Evolutionary conservation across 2,329 filamentous ascomycete genomes (phyloP).

Genomic region (Aureobasidium namibiae): DNA sequence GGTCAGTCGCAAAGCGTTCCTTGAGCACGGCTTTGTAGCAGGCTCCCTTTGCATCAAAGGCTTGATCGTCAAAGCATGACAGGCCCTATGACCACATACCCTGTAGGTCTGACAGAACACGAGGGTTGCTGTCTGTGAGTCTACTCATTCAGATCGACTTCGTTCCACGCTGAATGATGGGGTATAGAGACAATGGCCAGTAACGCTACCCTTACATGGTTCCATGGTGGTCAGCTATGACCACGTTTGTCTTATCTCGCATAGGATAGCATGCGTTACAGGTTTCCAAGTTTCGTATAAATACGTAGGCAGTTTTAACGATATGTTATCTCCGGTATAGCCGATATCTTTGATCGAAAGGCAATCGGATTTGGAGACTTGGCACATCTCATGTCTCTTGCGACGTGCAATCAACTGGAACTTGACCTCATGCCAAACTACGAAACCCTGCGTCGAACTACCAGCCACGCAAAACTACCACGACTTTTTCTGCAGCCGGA

Average conservation of each 20-base stretch:
- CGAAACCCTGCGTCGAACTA: neutral
- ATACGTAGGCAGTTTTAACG: neutral
- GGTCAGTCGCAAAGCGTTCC: neutral
- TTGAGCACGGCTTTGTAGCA: neutral
- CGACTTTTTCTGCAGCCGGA: slow-evolving; percentile 2
- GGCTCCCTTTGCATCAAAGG: neutral
- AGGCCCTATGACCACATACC: neutral
- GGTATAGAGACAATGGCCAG: too few relatives aligned
- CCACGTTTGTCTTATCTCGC: neutral
- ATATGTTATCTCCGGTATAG: slow-evolving; percentile 1
- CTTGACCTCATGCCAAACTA: neutral
- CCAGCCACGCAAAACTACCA: neutral
- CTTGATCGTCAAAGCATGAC: neutral
- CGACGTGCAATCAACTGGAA: neutral
- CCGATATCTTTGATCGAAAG: slow-evolving; percentile 2
- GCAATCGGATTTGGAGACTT: neutral
- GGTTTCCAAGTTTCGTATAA: neutral
- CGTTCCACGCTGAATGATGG: neutral
- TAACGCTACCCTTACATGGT: neutral
- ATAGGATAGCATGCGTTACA: neutral
- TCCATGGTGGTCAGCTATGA: neutral
- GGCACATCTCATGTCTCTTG: neutral
- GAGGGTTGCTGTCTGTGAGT: neutral
- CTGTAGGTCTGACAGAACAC: neutral
- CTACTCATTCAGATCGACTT: neutral